A percentile compares a stretch with the other conserved stretches of the same genome.
Evolutionary conservation across 805 yeast genomes (phyloP).

Genomic region (Middelhovenomyces tepae): DNA sequence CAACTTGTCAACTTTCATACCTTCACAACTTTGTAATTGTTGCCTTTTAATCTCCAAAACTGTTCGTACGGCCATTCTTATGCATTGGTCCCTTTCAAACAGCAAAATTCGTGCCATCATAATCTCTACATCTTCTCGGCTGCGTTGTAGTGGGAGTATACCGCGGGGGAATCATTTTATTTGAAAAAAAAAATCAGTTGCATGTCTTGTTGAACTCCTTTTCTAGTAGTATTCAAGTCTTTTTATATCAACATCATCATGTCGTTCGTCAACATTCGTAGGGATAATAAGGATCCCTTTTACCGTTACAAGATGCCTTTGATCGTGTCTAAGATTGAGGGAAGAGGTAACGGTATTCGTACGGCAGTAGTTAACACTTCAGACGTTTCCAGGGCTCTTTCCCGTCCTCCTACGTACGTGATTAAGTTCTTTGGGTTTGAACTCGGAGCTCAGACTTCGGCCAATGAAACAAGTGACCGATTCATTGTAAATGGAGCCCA

Average conservation of each 20-base stretch:
- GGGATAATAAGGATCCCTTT: slow-evolving; percentile 96
- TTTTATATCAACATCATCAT: slow-evolving; percentile 28
- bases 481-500: slow-evolving; percentile 93
- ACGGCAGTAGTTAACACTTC: slow-evolving; percentile 84
- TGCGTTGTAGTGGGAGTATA: slow-evolving; percentile 4
- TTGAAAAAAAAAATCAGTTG: too few species aligned
- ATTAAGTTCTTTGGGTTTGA: slow-evolving; percentile 94
- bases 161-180: too few species aligned
- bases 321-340: slow-evolving; percentile 93
- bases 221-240: slow-evolving; percentile 3
- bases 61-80: too few species aligned
- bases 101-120: slow-evolving; percentile 4
- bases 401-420: slow-evolving; percentile 86
- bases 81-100: slow-evolving; percentile 15
- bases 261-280: slow-evolving; percentile 88
- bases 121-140: slow-evolving; percentile 3
- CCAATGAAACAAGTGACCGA: slow-evolving; percentile 72
- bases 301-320: slow-evolving; percentile 99
- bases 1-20: too few species aligned
- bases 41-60: too few species aligned
- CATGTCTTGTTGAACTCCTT: too few species aligned
- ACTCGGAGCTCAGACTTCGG: slow-evolving; percentile 90
- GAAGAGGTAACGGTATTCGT: slow-evolving; percentile 98
- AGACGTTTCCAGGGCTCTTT: slow-evolving; percentile 90
- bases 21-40: too few species aligned